Evolutionary conservation across 2,329 filamentous ascomycete genomes (phyloP), one percentile per base, ranked within the genome.

Genomic region (Alternaria ethzedia): DNA sequence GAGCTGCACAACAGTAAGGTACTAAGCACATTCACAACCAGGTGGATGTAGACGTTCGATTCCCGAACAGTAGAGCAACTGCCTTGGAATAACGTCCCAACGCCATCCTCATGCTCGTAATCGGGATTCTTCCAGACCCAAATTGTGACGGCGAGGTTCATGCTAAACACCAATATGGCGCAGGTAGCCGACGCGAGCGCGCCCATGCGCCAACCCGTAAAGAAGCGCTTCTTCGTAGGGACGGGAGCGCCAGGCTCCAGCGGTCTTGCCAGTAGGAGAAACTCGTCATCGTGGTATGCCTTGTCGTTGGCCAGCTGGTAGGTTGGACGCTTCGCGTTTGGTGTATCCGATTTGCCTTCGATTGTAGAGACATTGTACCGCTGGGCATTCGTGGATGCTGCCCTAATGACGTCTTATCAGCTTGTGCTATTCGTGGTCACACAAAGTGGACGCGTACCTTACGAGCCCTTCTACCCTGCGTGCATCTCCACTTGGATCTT

Each of bases 11-110:
- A 62, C 1, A 77, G 45, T 10, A 74, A 47, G 2, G 74, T 76
- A 30, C 81, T 81, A 20, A 85, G 70, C 0, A 78, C 61, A 70
- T 87, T 87, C 67, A 87, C 82, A 1, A 80, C 52, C 13, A 86
- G 66, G 71, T 87, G 85, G 1, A 83, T 12, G n/a, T 20, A 21
- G 17, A 52, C 30, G 28, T 45, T 45, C 32, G 3, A 2, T 36
- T 36, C 15, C 10, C 32, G 2, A 36, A 36, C 32, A 36, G 7
- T 36, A 36, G 32, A 36, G 32, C 32, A 36, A 4, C 32, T 36
- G 32, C 32, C 32, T 36, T 36, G 32, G 2, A 36, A n/a, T n/a
- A 36, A 9, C 1, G 32, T 36, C 32, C 32, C 32, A 3, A 36
- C 32, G 32, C 32, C 32, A n/a, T 36, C 3, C 15, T 0, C 15